phyloP scores from a whole-genome alignment of 2,329 filamentous ascomycete species.

The Elsinoe ampelina region DNA sequence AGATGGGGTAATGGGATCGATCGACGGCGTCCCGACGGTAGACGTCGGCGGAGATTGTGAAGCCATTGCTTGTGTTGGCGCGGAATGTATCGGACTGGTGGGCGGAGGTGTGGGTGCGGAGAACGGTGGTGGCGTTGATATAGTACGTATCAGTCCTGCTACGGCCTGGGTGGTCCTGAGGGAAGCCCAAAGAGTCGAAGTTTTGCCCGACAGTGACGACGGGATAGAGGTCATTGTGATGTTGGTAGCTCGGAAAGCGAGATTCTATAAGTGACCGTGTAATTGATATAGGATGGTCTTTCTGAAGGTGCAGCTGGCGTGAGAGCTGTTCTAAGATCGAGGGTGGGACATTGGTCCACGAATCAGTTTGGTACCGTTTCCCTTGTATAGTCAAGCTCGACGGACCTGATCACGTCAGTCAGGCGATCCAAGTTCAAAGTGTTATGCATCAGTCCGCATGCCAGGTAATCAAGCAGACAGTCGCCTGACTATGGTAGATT shows the following conservation, averaged over 20 bases:
- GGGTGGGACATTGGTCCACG: slow-evolving; percentile 75
- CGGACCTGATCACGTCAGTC: not conserved
- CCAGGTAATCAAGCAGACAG: not conserved
- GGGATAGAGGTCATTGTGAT: slow-evolving; percentile 70
- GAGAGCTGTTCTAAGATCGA: slow-evolving; percentile 66
- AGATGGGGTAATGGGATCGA: slow-evolving; percentile 88
- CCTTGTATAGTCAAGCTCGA: slow-evolving; percentile 47
- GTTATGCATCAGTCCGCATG: not conserved
- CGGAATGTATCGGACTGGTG: slow-evolving; percentile 81
- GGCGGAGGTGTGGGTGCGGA: slow-evolving; percentile 89
- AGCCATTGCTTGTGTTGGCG: slow-evolving; percentile 63
- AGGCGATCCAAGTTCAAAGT: not conserved
- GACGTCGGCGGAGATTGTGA: slow-evolving; percentile 86
- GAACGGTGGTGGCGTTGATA: slow-evolving; percentile 69
- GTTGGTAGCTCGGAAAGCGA: slow-evolving; percentile 67
- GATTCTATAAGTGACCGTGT: slow-evolving; percentile 89
- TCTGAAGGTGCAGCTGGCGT: slow-evolving; percentile 77
- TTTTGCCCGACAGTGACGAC: slow-evolving; percentile 80
- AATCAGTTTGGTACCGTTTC: slow-evolving; percentile 56
- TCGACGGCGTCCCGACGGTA: slow-evolving; percentile 94
- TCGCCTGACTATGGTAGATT: too few relatives aligned
- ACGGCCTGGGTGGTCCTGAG: slow-evolving; percentile 76
- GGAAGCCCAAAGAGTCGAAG: slow-evolving; percentile 94
- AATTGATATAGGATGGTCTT: slow-evolving; percentile 81
- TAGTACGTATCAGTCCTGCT: slow-evolving; percentile 92